These are phyloP conservation scores for Suillus americanus DNA, from an alignment of 768 basidiomycete genomes.

Conservation along the genomic window DNA sequence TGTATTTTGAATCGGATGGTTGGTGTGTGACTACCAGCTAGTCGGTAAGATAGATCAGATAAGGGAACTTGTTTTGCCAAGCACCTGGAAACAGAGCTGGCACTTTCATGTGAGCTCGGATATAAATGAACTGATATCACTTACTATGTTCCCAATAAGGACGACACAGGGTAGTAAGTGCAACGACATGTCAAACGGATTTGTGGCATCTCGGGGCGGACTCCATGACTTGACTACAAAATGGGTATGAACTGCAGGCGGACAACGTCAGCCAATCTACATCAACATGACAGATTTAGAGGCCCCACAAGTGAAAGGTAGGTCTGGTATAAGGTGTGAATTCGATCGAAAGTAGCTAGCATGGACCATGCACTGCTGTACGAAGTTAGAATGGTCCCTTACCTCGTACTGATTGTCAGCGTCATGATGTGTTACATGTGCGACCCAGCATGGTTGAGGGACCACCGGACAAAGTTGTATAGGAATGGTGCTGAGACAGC, in stretches of 20 bases:
- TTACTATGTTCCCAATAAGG: background rate
- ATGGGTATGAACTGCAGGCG: background rate
- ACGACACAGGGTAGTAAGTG: background rate
- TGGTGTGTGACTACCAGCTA: background rate
- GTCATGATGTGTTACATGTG: background rate
- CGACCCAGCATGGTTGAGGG: background rate
- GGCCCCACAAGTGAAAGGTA: background rate
- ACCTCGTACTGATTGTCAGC: background rate
- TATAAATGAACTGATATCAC: background rate
- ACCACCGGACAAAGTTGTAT: background rate
- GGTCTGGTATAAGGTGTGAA: background rate
- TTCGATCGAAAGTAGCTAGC: background rate
- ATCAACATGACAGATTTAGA: background rate
- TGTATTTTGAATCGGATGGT: background rate
- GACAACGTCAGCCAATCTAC: background rate
- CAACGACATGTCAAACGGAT: background rate
- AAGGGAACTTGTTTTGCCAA: background rate
- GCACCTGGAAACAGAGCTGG: background rate
- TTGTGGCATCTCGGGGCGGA: background rate
- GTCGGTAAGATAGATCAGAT: background rate
- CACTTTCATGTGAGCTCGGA: background rate
- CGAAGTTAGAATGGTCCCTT: background rate
- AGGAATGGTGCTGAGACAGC: background rate
- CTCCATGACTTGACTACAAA: background rate
- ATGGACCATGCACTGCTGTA: background rate